Percentiles rank a stretch among this genome's conserved stretches.
phyloP scores from a whole-genome alignment of 495 filamentous ascomycete species.

The Amorphotheca resinae region DNA sequence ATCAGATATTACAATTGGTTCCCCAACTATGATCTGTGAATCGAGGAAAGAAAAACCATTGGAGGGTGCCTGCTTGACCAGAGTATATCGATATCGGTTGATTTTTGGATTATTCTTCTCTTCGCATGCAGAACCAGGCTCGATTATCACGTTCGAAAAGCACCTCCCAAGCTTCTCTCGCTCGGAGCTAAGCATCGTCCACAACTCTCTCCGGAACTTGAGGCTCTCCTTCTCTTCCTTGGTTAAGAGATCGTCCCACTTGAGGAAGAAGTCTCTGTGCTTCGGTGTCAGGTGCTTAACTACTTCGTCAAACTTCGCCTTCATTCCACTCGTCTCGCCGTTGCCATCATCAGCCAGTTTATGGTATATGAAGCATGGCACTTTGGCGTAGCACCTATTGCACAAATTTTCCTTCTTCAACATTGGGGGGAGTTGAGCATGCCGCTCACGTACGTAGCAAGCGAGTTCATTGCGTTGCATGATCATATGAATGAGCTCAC shows the following conservation, averaged over 20 bases:
- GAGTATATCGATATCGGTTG: constrained; percentile 77
- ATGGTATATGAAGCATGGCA: constrained; percentile 86
- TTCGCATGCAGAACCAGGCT: constrained; percentile 60
- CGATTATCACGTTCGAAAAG: constrained; percentile 53
- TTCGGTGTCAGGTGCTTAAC: constrained; percentile 58
- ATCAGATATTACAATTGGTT: constrained; percentile 93
- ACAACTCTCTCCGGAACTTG: constrained; percentile 75
- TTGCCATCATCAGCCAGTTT: constrained; percentile 78
- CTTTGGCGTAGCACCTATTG: constrained; percentile 73
- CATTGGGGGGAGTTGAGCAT: constrained; percentile 70
- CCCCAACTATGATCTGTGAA: constrained; percentile 78
- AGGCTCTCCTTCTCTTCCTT: constrained; percentile 86
- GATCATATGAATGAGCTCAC: constrained; percentile 88
- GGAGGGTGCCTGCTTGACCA: constrained; percentile 50
- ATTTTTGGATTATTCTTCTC: constrained; percentile 61
- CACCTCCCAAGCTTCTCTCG: constrained; percentile 73
- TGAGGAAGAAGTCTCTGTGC: constrained; percentile 75
- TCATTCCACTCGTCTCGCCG: constrained; percentile 64
- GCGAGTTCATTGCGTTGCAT: constrained; percentile 89
- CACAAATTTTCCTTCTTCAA: constrained; percentile 65
- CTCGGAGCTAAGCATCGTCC: constrained; percentile 86
- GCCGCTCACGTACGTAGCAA: constrained; percentile 66
- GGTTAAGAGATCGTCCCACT: constrained; percentile 86
- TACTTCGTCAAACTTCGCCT: constrained; percentile 60
- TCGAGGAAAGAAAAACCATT: constrained; percentile 70